Evolutionary conservation across 106 monocot genomes (phyloP).

Genomic region (Alisma plantagoaquatica): DNA sequence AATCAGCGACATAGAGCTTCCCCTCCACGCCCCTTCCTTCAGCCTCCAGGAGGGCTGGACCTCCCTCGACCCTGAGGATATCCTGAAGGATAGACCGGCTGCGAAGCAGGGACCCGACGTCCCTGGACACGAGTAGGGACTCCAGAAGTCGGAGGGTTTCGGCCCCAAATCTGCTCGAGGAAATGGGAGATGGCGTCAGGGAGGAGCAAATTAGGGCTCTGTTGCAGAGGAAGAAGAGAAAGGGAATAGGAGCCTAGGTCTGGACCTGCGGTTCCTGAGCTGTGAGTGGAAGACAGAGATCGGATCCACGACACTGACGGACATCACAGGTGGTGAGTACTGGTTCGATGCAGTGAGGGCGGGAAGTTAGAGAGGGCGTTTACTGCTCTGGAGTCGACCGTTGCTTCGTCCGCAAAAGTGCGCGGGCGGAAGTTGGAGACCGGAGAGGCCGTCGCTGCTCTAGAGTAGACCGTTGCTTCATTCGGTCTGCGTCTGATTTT

Average conservation of each 20-base stretch:
- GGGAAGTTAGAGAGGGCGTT: too few relatives aligned
- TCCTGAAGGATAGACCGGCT: constrained; percentile 33
- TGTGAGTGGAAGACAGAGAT: background rate
- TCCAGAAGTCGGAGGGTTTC: constrained; percentile 46
- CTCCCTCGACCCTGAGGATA: constrained; percentile 36
- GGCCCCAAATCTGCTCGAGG: constrained; percentile 29
- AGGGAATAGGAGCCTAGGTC: background rate
- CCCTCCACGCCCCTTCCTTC: constrained; percentile 13
- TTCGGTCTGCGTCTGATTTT: too few relatives aligned
- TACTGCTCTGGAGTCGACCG: too few relatives aligned
- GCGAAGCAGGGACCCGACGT: constrained; percentile 35
- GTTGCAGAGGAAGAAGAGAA: too few relatives aligned
- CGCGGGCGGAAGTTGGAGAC: too few relatives aligned
- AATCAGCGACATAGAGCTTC: constrained; percentile 54
- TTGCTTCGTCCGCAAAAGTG: too few relatives aligned
- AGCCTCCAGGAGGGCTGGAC: constrained; percentile 24
- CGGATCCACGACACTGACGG: too few relatives aligned
- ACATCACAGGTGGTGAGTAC: too few relatives aligned
- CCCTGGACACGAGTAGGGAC: constrained; percentile 34
- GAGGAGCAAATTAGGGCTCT: background rate
- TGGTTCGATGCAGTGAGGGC: too few relatives aligned
- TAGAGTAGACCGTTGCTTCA: too few relatives aligned
- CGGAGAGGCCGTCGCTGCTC: too few relatives aligned
- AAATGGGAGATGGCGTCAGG: background rate
- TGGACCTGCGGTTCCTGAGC: background rate